Evolutionary conservation across 2,329 filamentous ascomycete species (phyloP).

Genomic region (Exserohilum turcica): DNA sequence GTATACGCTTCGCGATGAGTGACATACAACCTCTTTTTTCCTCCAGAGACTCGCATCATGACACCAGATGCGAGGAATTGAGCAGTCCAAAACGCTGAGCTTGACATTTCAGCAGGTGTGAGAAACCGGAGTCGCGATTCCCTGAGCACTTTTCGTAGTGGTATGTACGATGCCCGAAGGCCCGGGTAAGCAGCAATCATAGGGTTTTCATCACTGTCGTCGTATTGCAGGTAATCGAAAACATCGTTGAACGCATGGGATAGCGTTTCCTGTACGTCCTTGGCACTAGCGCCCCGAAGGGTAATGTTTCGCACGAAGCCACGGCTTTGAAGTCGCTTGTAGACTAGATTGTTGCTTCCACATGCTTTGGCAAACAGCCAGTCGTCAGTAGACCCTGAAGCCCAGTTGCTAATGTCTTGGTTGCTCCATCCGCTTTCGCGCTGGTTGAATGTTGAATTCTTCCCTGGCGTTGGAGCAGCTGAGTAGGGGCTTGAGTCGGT

Average conservation of each 20-base stretch:
- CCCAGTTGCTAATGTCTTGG: conserved; percentile 57
- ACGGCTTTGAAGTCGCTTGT: conserved; percentile 74
- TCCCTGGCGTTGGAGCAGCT: conserved; percentile 14
- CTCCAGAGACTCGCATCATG: conserved; percentile 71
- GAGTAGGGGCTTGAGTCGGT: conserved; percentile 33
- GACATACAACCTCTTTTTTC: conserved; percentile 70
- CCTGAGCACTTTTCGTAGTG: conserved; percentile 75
- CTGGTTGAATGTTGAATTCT: conserved; percentile 29
- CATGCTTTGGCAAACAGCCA: conserved; percentile 74
- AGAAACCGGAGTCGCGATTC: conserved; percentile 74
- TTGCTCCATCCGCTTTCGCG: conserved; percentile 56
- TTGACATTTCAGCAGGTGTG: conserved; percentile 72
- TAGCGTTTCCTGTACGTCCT: conserved; percentile 70
- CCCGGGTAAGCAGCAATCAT: conserved; percentile 54
- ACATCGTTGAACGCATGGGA: conserved; percentile 65
- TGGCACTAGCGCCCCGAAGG: conserved; percentile 67
- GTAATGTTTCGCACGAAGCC: conserved; percentile 70
- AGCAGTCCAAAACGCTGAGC: conserved; percentile 71
- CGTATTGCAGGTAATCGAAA: conserved; percentile 42
- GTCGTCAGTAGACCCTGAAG: conserved; percentile 53
- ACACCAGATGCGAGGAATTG: conserved; percentile 72
- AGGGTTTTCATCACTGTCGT: conserved; percentile 34
- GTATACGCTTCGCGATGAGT: conserved; percentile 77
- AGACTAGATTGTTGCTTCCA: conserved; percentile 65
- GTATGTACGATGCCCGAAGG: conserved; percentile 72